phyloP scores from a whole-genome alignment of 345 rosid species.

The Dipteronia sinensis region DNA sequence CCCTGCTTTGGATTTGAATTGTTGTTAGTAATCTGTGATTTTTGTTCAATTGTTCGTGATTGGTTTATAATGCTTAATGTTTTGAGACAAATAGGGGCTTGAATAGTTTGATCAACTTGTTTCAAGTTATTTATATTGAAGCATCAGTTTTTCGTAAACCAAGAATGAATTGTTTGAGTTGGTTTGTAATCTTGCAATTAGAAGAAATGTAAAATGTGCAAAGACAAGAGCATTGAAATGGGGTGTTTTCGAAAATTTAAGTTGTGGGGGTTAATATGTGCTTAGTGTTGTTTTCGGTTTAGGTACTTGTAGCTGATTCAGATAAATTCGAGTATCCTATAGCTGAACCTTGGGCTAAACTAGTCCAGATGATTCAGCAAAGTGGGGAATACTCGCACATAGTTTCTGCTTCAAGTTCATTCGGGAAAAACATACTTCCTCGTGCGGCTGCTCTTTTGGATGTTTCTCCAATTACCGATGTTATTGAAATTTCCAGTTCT shows the following conservation, averaged over 20 bases:
- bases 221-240: background rate
- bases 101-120: too few relatives aligned
- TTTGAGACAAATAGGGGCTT: too few relatives aligned
- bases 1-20: background rate
- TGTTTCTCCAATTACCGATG: slow-evolving; percentile 95
- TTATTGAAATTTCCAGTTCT: slow-evolving; percentile 61
- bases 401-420: slow-evolving; percentile 75
- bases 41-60: background rate
- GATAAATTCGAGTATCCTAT: slow-evolving; percentile 63
- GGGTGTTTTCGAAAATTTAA: background rate
- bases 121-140: too few relatives aligned
- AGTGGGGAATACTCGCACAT: slow-evolving; percentile 73
- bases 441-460: slow-evolving; percentile 93
- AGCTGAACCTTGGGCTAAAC: slow-evolving; percentile 92
- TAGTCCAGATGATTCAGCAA: slow-evolving; percentile 73
- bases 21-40: background rate
- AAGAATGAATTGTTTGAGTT: too few relatives aligned
- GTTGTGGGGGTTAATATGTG: slow-evolving; percentile 7
- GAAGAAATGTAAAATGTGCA: background rate
- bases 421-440: slow-evolving; percentile 86
- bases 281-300: slow-evolving; percentile 19
- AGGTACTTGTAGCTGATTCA: slow-evolving; percentile 95
- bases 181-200: too few relatives aligned
- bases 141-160: too few relatives aligned
- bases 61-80: too few relatives aligned